Conservation (phyloP, 2,329 filamentous ascomycete genomes). For the Sporothrix euskadiensis region DNA sequence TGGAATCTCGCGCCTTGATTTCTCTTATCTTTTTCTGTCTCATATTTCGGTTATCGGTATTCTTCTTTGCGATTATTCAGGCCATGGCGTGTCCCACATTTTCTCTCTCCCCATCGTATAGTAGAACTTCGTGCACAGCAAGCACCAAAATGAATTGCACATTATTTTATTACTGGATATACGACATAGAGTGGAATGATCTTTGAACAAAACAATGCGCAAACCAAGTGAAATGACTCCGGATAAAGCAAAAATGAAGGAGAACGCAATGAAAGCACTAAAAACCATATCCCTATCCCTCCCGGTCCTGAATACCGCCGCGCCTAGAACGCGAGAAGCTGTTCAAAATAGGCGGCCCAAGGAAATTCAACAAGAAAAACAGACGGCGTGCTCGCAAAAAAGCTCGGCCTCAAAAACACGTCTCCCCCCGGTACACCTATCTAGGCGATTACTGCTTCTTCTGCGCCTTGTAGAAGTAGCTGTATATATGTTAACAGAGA, state of each 20-base stretch:
- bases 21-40: background rate
- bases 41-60: background rate
- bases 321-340: background rate
- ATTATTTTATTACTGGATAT: slow-evolving; percentile 12
- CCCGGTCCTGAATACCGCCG: slow-evolving; percentile 3
- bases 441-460: slow-evolving; percentile 35
- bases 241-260: background rate
- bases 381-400: background rate
- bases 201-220: background rate
- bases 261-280: background rate
- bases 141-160: background rate
- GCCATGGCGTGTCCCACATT: background rate
- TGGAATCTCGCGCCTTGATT: background rate
- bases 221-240: background rate
- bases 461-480: slow-evolving; percentile 41
- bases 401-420: background rate
- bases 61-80: background rate
- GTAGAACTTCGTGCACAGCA: slow-evolving; percentile 14
- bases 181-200: slow-evolving; percentile 14
- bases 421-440: too few species aligned
- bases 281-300: background rate
- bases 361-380: background rate
- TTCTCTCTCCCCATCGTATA: background rate
- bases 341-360: slow-evolving; percentile 10
- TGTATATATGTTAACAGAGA: slow-evolving; percentile 31